Conservation (phyloP, 768 basidiomycete genomes). For the Chlorophyllum brunneum region DNA sequence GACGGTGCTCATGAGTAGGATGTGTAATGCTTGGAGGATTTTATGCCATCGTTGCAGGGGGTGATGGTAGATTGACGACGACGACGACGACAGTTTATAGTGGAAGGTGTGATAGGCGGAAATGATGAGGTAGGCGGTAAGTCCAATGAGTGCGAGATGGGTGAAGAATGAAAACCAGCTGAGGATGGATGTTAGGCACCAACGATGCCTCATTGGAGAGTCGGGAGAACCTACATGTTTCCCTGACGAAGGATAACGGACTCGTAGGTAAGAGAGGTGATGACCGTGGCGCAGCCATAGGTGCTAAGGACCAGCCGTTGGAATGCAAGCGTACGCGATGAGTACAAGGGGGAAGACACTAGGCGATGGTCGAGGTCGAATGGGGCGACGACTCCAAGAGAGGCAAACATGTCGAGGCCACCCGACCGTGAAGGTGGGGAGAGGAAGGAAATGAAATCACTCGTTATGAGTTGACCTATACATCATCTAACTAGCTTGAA, state of each 20-base stretch:
- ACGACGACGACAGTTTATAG: neutral
- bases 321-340: neutral
- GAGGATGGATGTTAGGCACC: neutral
- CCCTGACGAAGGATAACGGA: constrained; percentile 10
- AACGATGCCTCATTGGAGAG: neutral
- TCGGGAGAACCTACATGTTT: neutral
- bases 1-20: constrained; percentile 46
- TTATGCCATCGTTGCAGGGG: constrained; percentile 59
- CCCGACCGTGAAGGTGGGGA: neutral
- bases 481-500: constrained; percentile 37
- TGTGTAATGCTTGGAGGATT: constrained; percentile 50
- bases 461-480: neutral
- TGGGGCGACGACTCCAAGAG: neutral
- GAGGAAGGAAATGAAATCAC: neutral
- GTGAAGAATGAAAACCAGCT: constrained; percentile 71
- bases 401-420: constrained; percentile 9
- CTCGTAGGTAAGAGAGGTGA: constrained; percentile 9
- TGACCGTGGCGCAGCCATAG: constrained; percentile 6
- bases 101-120: constrained; percentile 48
- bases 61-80: constrained; percentile 34
- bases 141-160: constrained; percentile 54
- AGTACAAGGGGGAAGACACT: constrained; percentile 2
- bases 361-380: constrained; percentile 3
- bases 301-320: neutral
- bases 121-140: constrained; percentile 61